Conservation (phyloP, 257 asterid species). For the Coffea canephora region DNA sequence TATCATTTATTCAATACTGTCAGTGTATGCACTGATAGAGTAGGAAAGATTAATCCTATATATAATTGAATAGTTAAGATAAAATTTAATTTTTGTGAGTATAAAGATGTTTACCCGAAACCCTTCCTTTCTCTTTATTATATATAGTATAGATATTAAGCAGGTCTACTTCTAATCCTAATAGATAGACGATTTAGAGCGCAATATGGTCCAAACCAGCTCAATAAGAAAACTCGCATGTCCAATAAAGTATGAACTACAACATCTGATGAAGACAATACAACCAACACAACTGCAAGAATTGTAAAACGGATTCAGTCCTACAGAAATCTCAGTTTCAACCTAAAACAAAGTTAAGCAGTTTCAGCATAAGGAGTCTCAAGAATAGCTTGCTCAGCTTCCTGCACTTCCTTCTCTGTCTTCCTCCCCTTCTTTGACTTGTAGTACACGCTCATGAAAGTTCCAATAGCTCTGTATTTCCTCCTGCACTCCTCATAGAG, state of each 20-base stretch:
- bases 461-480: slow-evolving; percentile 81
- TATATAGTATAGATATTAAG: too few species aligned
- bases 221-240: background rate
- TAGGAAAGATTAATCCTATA: too few species aligned
- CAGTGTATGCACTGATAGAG: too few species aligned
- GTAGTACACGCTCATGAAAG: slow-evolving; percentile 94
- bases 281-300: background rate
- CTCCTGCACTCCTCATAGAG: slow-evolving; percentile 81
- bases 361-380: slow-evolving; percentile 75
- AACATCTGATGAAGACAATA: background rate
- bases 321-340: slow-evolving; percentile 15
- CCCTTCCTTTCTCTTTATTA: too few species aligned
- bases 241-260: background rate
- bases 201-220: background rate
- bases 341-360: slow-evolving; percentile 25
- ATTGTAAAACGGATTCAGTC: background rate
- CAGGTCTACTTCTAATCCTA: background rate
- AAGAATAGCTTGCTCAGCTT: slow-evolving; percentile 80
- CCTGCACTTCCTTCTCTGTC: slow-evolving; percentile 98
- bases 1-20: too few species aligned
- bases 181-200: background rate
- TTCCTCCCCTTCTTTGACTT: slow-evolving; percentile 96
- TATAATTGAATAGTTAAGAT: too few species aligned
- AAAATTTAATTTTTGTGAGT: too few species aligned
- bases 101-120: too few species aligned